Evolutionary conservation across 306 rosid species (phyloP), one percentile per base, ranked within the genome.

Genomic region (Rosa multiflora): DNA sequence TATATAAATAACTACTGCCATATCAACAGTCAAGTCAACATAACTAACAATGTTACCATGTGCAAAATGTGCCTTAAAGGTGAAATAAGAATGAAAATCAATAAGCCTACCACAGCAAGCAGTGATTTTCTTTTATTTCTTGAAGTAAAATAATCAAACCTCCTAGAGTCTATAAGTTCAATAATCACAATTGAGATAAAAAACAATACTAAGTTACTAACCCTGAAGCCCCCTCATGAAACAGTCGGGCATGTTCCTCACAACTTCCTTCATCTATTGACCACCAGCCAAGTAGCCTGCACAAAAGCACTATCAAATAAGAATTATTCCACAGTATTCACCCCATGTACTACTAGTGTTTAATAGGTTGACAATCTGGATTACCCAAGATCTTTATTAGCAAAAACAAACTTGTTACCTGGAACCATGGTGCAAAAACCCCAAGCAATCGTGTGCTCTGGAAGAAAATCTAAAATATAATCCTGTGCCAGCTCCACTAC

Each of bases 251-350:
- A 84, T 91, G 94, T 78, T 96, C 99, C 85, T 96, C 99, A 51
- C 84, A 82, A 88, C 98, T 96, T 72, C 98, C 96, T 90, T 96
- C 99, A 84, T 96, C 99, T 78, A 96, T 93, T 59, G 99, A 93
- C 99, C 99, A 96, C 99, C 99, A 96, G 62, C 99, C 99, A 76
- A 96, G 84, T 39, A 96, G 88, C 88, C 99, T 96, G 88, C 70
- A 73, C 76, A 56, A 70, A 79, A 14, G 21, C 42, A 83, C 72
- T 72, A 42, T 82, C 82, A 82, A 83, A 82, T 67, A 76, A 67
- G 76, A 73, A 79, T 79, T 56, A 70, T 37, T 67, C 26, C 49
- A 67, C 3, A 51, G 68, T 13, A 77, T 18, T n/a, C 84, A 74
- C 59, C 35, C 23, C 64, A 74, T 42, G 40, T 59, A 55, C 79